phyloP scores from a whole-genome alignment of 169 alveolate genomes.

The Plasmodium gonderi region DNA sequence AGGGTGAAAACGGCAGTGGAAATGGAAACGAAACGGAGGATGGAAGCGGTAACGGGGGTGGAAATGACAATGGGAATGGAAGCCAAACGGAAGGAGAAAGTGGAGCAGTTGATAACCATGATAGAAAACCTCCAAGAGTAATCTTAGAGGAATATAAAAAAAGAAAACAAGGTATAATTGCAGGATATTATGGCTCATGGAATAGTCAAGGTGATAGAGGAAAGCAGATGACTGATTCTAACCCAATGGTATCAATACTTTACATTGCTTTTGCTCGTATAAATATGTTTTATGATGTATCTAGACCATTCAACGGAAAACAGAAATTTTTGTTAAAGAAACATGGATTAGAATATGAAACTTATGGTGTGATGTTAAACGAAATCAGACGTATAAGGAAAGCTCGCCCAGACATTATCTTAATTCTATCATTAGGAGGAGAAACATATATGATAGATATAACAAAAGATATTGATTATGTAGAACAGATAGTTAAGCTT shows the following conservation, averaged over 20 bases:
- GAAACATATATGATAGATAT: conserved; percentile 59
- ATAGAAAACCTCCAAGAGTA: conserved; percentile 49
- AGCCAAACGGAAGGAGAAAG: neutral
- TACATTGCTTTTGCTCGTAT: conserved; percentile 57
- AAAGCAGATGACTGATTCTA: conserved; percentile 37
- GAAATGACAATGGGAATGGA: neutral
- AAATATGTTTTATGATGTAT: conserved; percentile 42
- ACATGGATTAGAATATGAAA: conserved; percentile 60
- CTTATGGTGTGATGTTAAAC: conserved; percentile 46
- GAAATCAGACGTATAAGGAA: conserved; percentile 53
- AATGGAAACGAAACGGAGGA: neutral
- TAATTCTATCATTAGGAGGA: conserved; percentile 61
- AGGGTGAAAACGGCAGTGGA: neutral
- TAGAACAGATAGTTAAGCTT: conserved; percentile 18
- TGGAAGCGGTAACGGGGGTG: neutral
- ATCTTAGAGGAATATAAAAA: conserved; percentile 47
- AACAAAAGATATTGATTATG: conserved; percentile 44
- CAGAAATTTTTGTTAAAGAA: conserved; percentile 28
- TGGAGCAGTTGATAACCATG: conserved; percentile 10
- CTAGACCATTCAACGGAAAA: conserved; percentile 44
- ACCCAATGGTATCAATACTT: conserved; percentile 27
- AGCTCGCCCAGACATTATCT: conserved; percentile 53
- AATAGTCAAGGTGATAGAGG: conserved; percentile 64
- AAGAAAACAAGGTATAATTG: conserved; percentile 37
- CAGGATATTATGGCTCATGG: conserved; percentile 51